phyloP scores from a whole-genome alignment of 331 rosid genomes.

The Cydonia oblonga region DNA sequence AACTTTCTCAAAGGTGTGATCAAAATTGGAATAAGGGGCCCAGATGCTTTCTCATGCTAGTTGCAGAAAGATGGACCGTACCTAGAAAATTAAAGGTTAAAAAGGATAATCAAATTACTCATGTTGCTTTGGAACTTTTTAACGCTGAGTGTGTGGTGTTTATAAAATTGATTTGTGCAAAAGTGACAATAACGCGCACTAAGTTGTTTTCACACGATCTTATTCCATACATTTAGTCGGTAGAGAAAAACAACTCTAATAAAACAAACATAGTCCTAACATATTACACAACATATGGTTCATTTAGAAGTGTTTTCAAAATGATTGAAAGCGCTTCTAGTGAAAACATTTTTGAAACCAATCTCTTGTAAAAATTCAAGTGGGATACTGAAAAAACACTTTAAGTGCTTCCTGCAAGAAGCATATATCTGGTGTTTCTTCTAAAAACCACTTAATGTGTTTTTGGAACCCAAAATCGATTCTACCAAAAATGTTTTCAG shows the following conservation, averaged over 20 bases:
- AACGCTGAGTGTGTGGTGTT: constrained; percentile 16
- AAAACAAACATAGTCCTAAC: constrained; percentile 15
- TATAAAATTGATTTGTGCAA: constrained; percentile 16
- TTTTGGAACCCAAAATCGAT: too few species aligned
- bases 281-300: too few species aligned
- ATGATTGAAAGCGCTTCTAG: rapidly evolving
- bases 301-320: too few species aligned
- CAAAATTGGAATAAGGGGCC: constrained; percentile 14
- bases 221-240: too few species aligned
- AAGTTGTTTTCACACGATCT: not conserved
- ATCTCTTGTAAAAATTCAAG: too few species aligned
- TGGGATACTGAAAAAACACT: too few species aligned
- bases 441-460: too few species aligned
- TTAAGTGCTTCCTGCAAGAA: rapidly evolving
- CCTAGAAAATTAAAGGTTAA: not conserved
- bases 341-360: too few species aligned
- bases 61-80: constrained; percentile 15
- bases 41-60: constrained; percentile 13
- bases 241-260: not conserved
- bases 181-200: constrained; percentile 19
- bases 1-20: not conserved
- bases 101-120: constrained; percentile 10
- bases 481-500: too few species aligned
- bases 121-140: constrained; percentile 12
- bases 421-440: rapidly evolving